Percentiles rank a stretch among this genome's conserved stretches.
Evolutionary conservation across 345 rosid species (phyloP).

Genomic region (Jatropha curcas): DNA sequence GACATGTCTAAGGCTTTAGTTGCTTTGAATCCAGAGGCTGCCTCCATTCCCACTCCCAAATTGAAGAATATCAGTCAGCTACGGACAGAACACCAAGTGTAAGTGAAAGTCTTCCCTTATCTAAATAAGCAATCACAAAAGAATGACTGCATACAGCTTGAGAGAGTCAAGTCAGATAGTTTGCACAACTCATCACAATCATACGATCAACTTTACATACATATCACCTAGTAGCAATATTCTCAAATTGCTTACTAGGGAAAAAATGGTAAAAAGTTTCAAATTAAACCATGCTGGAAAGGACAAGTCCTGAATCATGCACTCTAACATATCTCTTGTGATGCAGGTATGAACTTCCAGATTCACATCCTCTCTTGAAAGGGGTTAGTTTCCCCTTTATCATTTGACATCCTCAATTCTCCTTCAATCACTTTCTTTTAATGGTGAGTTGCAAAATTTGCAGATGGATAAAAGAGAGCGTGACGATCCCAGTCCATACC

Average conservation of each 20-base stretch:
- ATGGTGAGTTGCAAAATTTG: slow-evolving; percentile 13
- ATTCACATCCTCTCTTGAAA: slow-evolving; percentile 78
- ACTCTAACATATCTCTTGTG: slow-evolving; percentile 24
- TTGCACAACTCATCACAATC: not conserved
- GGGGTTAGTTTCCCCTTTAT: slow-evolving; percentile 47
- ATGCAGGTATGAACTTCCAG: slow-evolving; percentile 88
- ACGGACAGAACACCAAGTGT: slow-evolving; percentile 97
- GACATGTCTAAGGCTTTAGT: slow-evolving; percentile 86
- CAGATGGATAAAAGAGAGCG: slow-evolving; percentile 80
- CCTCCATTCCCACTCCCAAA: slow-evolving; percentile 70
- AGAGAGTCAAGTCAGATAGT: slow-evolving; percentile 2
- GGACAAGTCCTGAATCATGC: not conserved
- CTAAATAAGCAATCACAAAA: slow-evolving; percentile 6
- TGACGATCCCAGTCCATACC: slow-evolving; percentile 82
- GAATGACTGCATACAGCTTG: not conserved
- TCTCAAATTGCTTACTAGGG: not conserved
- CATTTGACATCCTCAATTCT: not conserved
- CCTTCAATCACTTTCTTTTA: not conserved
- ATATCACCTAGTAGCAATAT: not conserved
- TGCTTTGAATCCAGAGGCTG: slow-evolving; percentile 61
- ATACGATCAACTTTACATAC: not conserved
- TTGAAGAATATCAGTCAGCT: slow-evolving; percentile 77
- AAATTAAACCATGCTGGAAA: not conserved
- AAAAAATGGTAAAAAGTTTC: not conserved
- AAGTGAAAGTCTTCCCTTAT: slow-evolving; percentile 48